phyloP scores from a whole-genome alignment of 1,284 basidiomycete genomes.

The Amanita bisporigera region DNA sequence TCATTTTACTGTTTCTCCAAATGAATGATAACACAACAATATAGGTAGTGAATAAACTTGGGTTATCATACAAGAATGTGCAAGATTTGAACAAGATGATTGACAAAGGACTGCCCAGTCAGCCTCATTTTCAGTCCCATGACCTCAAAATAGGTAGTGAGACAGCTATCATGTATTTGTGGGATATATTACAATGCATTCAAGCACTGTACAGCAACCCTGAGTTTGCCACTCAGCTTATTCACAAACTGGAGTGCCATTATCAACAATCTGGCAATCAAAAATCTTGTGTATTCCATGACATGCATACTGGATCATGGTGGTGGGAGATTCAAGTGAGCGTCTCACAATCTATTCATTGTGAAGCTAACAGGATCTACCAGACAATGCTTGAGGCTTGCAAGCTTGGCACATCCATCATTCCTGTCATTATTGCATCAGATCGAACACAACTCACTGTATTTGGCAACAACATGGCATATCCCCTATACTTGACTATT shows the following conservation, averaged over 20 bases:
- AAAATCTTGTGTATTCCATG: conserved; percentile 20
- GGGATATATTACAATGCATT: not conserved
- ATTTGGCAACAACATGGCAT: too few relatives aligned
- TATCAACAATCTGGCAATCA: conserved; percentile 18
- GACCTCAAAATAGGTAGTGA: not conserved
- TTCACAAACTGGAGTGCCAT: conserved; percentile 20
- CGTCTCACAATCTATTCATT: too few relatives aligned
- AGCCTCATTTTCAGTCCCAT: not conserved
- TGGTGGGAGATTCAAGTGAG: too few relatives aligned
- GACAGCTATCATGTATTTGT: not conserved
- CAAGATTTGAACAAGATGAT: not conserved
- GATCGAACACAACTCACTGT: too few relatives aligned
- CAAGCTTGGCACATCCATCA: too few relatives aligned
- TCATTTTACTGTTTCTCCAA: too few relatives aligned
- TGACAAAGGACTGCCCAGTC: not conserved
- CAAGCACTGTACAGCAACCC: not conserved
- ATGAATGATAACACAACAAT: too few relatives aligned
- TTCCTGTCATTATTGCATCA: too few relatives aligned
- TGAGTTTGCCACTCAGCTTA: not conserved
- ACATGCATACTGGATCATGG: conserved; percentile 31
- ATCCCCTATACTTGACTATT: too few relatives aligned
- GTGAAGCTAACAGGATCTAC: too few relatives aligned
- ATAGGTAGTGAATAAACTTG: not conserved
- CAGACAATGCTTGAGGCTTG: too few relatives aligned
- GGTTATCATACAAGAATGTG: conserved; percentile 13